Evolutionary conservation across 75 land plant genomes (phyloP).

Genomic region (Azolla pinnata): DNA sequence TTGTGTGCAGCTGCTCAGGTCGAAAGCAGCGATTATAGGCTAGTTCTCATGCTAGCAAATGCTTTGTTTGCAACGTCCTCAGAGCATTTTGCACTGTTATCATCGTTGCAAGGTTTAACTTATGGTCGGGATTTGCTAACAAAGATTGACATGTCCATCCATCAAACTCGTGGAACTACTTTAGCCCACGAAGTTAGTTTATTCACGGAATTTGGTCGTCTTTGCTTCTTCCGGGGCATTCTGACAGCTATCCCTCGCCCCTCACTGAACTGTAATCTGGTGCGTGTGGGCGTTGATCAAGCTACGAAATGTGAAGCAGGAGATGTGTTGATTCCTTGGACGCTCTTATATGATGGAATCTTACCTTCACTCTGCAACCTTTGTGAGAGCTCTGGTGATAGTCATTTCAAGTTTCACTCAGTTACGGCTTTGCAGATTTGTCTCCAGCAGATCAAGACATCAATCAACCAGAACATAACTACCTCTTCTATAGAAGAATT

Average conservation of each 20-base stretch:
- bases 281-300: constrained; percentile 1
- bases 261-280: constrained; percentile 39
- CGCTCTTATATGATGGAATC: constrained; percentile 69
- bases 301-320: background rate
- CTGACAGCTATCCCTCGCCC: constrained; percentile 70
- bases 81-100: constrained; percentile 5
- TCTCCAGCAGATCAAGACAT: constrained; percentile 89
- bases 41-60: constrained; percentile 48
- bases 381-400: constrained; percentile 77
- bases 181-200: constrained; percentile 33
- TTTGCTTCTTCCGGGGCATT: constrained; percentile 82
- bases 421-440: constrained; percentile 93
- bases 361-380: constrained; percentile 71
- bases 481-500: constrained; percentile 16
- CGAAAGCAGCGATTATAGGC: constrained; percentile 26
- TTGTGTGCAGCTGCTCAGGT: constrained; percentile 80
- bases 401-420: constrained; percentile 96
- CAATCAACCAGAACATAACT: constrained; percentile 32
- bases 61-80: constrained; percentile 32
- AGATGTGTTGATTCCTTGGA: constrained; percentile 25
- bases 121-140: constrained; percentile 2
- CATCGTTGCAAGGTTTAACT: constrained; percentile 6
- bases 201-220: constrained; percentile 63
- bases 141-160: constrained; percentile 18
- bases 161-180: constrained; percentile 19